These are phyloP conservation scores for Parachaetomium inaequale DNA, from an alignment of 495 filamentous ascomycete genomes.

Conservation along the genomic window DNA sequence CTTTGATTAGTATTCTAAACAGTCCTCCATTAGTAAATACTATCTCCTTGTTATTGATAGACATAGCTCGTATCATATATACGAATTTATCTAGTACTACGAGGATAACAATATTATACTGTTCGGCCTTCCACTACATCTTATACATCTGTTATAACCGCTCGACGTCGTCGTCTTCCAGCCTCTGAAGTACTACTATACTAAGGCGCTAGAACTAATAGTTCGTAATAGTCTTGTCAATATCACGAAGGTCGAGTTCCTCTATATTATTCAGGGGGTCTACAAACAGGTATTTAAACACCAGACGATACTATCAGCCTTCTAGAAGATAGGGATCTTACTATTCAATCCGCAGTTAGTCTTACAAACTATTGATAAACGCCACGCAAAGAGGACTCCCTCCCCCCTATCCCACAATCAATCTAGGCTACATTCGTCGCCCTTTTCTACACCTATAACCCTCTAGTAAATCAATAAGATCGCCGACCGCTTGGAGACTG, in stretches of 20 bases:
- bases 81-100: background rate
- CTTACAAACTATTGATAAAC: too few species aligned
- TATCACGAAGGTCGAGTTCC: slow-evolving; percentile 7
- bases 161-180: slow-evolving; percentile 1
- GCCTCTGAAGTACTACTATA: slow-evolving; percentile 1
- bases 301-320: background rate
- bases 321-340: background rate
- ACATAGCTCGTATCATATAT: background rate
- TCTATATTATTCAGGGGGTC: background rate
- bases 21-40: background rate
- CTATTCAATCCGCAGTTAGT: too few species aligned
- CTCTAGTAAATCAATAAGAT: background rate
- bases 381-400: too few species aligned
- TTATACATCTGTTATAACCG: background rate
- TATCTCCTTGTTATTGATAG: background rate
- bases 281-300: background rate
- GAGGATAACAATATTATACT: background rate
- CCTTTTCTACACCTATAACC: background rate
- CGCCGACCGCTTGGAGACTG: background rate
- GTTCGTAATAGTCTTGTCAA: too few species aligned
- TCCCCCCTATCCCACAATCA: too few species aligned
- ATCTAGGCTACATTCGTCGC: background rate
- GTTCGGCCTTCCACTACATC: background rate
- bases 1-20: background rate
- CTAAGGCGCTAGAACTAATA: too few species aligned